Conservation (phyloP, 2,329 filamentous ascomycete species). For the Grosmannia serpens region DNA sequence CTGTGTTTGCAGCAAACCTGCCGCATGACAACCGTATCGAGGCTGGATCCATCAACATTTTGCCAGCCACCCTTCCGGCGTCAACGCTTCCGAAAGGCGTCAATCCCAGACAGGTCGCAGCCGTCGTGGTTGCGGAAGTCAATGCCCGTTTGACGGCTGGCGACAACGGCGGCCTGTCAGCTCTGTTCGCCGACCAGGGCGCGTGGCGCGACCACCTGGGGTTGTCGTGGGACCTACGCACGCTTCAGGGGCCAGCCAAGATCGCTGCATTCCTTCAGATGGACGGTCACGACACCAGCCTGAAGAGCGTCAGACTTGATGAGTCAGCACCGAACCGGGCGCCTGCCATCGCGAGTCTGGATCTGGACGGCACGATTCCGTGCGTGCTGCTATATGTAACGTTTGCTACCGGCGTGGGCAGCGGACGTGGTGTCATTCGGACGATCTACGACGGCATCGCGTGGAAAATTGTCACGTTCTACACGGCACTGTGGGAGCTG, state of each 20-base stretch:
- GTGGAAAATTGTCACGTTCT: conserved; percentile 56
- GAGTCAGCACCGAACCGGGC: conserved; percentile 28
- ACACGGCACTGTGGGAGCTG: conserved; percentile 45
- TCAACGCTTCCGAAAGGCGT: conserved; percentile 16
- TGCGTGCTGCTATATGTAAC: conserved; percentile 47
- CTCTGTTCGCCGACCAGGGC: conserved; percentile 31
- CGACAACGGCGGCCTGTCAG: conserved; percentile 22
- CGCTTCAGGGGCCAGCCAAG: conserved; percentile 29
- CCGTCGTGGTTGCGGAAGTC: conserved; percentile 24
- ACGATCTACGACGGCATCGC: conserved; percentile 28
- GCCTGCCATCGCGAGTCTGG: conserved; percentile 34
- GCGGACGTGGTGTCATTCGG: conserved; percentile 43
- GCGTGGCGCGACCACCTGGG: conserved; percentile 50
- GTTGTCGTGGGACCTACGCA: conserved; percentile 44
- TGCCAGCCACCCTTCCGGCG: conserved; percentile 30
- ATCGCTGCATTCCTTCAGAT: conserved; percentile 27
- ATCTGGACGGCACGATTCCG: conserved; percentile 33
- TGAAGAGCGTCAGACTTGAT: conserved; percentile 35
- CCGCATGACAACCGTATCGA: conserved; percentile 12
- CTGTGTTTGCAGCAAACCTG: conserved; percentile 3
- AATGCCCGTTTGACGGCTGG: conserved; percentile 27
- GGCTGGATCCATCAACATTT: conserved; percentile 44
- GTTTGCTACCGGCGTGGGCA: conserved; percentile 40
- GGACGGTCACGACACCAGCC: conserved; percentile 19
- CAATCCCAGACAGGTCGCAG: conserved; percentile 26